phyloP scores from a whole-genome alignment of 129 eudicot species.

The Logfia minima region DNA sequence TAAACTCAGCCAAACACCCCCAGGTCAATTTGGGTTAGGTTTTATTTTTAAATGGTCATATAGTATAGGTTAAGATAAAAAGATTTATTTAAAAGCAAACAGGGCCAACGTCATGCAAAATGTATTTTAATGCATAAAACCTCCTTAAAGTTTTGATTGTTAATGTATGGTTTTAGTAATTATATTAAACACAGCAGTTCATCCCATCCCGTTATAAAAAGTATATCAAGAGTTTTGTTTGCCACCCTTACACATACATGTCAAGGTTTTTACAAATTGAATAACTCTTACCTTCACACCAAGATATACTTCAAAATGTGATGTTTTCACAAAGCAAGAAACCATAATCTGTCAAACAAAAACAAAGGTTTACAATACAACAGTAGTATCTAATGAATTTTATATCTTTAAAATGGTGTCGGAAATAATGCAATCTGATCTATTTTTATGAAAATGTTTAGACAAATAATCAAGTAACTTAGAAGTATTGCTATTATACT shows the following conservation, averaged over 20 bases:
- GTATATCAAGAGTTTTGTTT: too few relatives aligned
- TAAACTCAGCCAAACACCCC: too few relatives aligned
- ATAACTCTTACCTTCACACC: slow-evolving; percentile 43
- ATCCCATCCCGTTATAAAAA: not conserved
- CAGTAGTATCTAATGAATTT: slow-evolving; percentile 11
- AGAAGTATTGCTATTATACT: not conserved
- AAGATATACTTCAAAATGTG: slow-evolving; percentile 72
- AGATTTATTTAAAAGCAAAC: not conserved
- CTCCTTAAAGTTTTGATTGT: not conserved
- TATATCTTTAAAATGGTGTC: not conserved
- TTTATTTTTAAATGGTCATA: not conserved
- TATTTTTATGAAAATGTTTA: too few relatives aligned
- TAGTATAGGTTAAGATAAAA: not conserved
- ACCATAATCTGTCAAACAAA: slow-evolving; percentile 54
- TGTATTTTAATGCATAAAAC: not conserved
- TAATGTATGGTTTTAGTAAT: not conserved
- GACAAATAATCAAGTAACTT: not conserved
- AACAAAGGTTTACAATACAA: slow-evolving; percentile 15
- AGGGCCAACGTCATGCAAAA: not conserved
- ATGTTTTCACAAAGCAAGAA: slow-evolving; percentile 81
- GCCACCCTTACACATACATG: not conserved
- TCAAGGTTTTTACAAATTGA: slow-evolving; percentile 5
- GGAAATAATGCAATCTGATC: not conserved
- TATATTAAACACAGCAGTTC: not conserved
- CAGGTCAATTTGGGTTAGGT: not conserved